Conservation (phyloP, 768 basidiomycete genomes). For the Tulasnella sp. region DNA sequence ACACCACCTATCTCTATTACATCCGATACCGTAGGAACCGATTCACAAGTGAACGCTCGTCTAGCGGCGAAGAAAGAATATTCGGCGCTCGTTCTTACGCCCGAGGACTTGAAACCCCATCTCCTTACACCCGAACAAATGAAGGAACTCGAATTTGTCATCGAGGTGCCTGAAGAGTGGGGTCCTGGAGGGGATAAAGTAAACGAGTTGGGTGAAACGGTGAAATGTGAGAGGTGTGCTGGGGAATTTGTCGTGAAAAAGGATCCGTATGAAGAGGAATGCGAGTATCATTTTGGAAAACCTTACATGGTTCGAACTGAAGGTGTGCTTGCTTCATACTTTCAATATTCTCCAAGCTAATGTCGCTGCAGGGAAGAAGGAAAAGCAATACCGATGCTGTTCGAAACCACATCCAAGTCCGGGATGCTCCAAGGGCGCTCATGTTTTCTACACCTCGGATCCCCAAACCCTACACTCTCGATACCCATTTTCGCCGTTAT, state of each 20-base stretch:
- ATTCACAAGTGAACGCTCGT: constrained; percentile 45
- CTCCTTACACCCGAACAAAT: constrained; percentile 47
- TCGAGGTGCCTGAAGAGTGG: constrained; percentile 41
- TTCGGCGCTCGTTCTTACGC: constrained; percentile 40
- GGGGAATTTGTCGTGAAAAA: constrained; percentile 55
- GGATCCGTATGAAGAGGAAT: constrained; percentile 44
- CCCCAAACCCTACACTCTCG: constrained; percentile 55
- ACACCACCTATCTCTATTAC: constrained; percentile 41
- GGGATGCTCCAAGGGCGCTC: constrained; percentile 67
- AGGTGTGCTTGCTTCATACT: constrained; percentile 35
- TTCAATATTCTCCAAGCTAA: background rate
- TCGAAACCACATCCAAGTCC: constrained; percentile 44
- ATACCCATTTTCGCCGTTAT: constrained; percentile 53
- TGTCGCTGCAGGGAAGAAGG: constrained; percentile 42
- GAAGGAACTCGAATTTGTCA: constrained; percentile 54
- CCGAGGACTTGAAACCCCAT: constrained; percentile 37
- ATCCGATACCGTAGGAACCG: constrained; percentile 70
- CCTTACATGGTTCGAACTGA: constrained; percentile 46
- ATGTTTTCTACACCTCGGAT: constrained; percentile 79
- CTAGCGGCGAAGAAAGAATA: constrained; percentile 42
- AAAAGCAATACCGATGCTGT: constrained; percentile 68
- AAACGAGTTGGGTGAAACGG: constrained; percentile 40
- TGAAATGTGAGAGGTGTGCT: constrained; percentile 69
- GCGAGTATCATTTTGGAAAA: constrained; percentile 75
- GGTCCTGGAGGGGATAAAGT: constrained; percentile 53